Evolutionary conservation across 2,329 filamentous ascomycete species (phyloP).

Genomic region (Polytolypa hystricis): DNA sequence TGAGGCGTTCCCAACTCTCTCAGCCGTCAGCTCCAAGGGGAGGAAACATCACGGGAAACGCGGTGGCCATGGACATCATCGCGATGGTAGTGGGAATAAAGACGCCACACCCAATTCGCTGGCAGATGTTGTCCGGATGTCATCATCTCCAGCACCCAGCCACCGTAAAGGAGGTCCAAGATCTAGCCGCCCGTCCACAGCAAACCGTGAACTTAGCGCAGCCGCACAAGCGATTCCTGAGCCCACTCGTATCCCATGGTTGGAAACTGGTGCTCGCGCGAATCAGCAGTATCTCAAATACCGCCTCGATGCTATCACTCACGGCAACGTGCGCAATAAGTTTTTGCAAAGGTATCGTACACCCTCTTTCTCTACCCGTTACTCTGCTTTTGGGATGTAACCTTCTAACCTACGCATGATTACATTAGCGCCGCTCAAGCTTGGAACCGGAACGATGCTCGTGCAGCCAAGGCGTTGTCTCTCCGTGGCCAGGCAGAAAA

Average conservation of each 20-base stretch:
- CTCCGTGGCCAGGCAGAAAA: conserved; percentile 94
- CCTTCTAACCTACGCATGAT: conserved; percentile 2
- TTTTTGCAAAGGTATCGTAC: conserved; percentile 73
- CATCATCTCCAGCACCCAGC: conserved; percentile 64
- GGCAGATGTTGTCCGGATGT: conserved; percentile 92
- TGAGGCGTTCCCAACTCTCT: conserved; percentile 86
- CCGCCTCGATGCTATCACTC: conserved; percentile 90
- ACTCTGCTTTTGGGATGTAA: conserved; percentile 7
- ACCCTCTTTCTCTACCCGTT: conserved; percentile 5
- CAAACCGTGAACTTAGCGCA: conserved; percentile 63
- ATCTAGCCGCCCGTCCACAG: conserved; percentile 51
- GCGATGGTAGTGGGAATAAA: conserved; percentile 44
- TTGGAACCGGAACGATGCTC: conserved; percentile 95
- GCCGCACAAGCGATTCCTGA: conserved; percentile 74
- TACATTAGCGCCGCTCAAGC: conserved; percentile 73
- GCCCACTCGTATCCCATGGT: conserved; percentile 89
- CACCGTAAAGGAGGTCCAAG: conserved; percentile 43
- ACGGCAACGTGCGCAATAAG: conserved; percentile 91
- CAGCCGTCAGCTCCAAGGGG: conserved; percentile 61
- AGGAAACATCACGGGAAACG: conserved; percentile 94
- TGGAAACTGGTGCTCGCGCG: conserved; percentile 81
- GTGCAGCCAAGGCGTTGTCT: conserved; percentile 88
- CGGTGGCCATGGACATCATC: conserved; percentile 68
- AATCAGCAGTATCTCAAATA: conserved; percentile 95
- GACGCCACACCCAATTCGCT: conserved; percentile 66